Base-by-base conservation (phyloP, 805 yeast species). In the Kurtzmaniella fragi region DNA sequence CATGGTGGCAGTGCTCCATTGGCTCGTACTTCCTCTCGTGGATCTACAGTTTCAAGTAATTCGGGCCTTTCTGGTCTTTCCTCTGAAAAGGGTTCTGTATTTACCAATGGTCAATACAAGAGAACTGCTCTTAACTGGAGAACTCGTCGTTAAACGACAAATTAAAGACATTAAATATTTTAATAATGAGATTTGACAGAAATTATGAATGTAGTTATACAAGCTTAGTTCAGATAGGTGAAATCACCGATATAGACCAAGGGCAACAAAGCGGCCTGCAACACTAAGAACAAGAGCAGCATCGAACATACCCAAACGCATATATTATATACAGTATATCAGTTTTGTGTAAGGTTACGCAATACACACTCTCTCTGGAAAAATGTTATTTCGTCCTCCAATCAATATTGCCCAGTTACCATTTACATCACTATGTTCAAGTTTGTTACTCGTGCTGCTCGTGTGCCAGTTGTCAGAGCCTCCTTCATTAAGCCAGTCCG, bases 391-490 rank as follows among this genome's bases (percentile, higher is more conserved):
- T n/a, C 11, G 15, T 12, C 11, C 13, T 28, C 15, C 31, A n/a
- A n/a, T 28, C 15, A 12, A 28, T n/a, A 28, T n/a, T 28, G 15
- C 13, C 15, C 31, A 28, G 31, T 28, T 28, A 13, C 15, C 6
- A 28, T 28, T n/a, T 28, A 28, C 31, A 55, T 39, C 45, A 45
- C 40, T 34, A 77, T 77, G 83, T 73, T 76, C 55, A 77, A 73
- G 71, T 59, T 71, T 42, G 75, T 77, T 44, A 43, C 64, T 42
- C 75, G 77, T 61, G 60, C 72, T 43, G 52, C 62, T 34, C 59
- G 53, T 37, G 53, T 62, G 34, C 61, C 68, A 38, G 52, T 62
- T 31, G 50, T 58, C 42, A 61, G 70, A 50, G 48, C 57, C 45
- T 39, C 59, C 45, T 43, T 53, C 36, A 40, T 50, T 46, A 59